Base-by-base conservation (phyloP, 179 eudicot genomes). In the Sideroxylon spinosum region DNA sequence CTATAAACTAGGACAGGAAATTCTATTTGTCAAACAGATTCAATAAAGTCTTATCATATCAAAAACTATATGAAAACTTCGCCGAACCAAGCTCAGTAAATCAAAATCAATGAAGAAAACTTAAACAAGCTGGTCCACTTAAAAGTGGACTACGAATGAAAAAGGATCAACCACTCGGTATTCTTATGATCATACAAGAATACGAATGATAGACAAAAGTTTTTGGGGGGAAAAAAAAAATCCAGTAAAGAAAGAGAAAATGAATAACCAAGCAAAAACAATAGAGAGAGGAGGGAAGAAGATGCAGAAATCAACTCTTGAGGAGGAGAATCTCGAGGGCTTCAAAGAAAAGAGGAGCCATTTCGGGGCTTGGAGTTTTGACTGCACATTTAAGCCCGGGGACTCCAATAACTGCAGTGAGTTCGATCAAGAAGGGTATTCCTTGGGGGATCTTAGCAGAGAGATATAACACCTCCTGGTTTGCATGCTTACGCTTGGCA, bases 281-380 rank as follows among this genome's bases (percentile, higher is more conserved):
- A 20, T 37, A 17, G 13, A 3, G 10, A 9, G 57, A 17, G 28
- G 52, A 52, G 17, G 32, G 32, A 7, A 17, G 14, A 57, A 68
- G 59, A 57, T 0, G 22, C 26, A 46, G 80, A 60, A 32, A 78
- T 87, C 83, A 91, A 73, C 74, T 86, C 84, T 82, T 85, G 85
- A 91, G 91, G 85, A 91, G 91, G 77, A 93, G 88, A 83, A 74
- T 76, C 86, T 95, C 99, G 0, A 95, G 62, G 23, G 89, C 85
- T 88, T 93, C 98, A 26, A 93, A 95, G 92, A 93, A 95, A 78
- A 91, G 95, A 75, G 99, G 95, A 20, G 95, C 98, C 89, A 92
- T 88, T 78, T 93, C 99, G 2, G 92, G 97, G 89, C 85, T 89
- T 1, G 98, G 98, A 50, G 97, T 90, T 85, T 93, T 93, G 73